Percentiles rank a stretch among this genome's conserved stretches.
phyloP scores from a whole-genome alignment of 2,329 filamentous ascomycete species.

The Lecanicillium sp. region DNA sequence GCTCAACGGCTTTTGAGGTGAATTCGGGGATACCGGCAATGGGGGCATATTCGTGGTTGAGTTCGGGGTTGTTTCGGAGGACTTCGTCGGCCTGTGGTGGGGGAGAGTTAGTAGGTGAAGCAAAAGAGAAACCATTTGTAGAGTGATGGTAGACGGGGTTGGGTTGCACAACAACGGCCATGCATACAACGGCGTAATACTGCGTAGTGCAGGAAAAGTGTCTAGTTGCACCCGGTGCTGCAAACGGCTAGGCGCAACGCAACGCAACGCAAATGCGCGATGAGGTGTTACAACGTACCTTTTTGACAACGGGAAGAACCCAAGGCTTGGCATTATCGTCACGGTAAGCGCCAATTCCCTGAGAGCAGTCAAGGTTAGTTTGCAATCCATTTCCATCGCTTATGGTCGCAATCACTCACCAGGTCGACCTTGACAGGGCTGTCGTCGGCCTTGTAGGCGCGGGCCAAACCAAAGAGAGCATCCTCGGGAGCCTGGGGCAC shows the following conservation, averaged over 20 bases:
- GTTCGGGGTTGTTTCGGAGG: constrained; percentile 75
- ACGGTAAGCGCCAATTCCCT: constrained; percentile 85
- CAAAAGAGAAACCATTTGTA: constrained; percentile 13
- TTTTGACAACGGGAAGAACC: constrained; percentile 92
- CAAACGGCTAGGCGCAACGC: no score
- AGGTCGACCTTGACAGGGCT: constrained; percentile 81
- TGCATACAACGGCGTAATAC: no score
- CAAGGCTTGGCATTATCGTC: constrained; percentile 95
- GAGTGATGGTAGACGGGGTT: neutral
- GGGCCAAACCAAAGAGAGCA: constrained; percentile 86
- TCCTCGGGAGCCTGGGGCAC: constrained; percentile 92
- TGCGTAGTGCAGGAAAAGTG: neutral
- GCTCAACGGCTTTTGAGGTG: constrained; percentile 81
- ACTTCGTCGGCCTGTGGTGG: constrained; percentile 71
- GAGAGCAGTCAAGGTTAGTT: constrained; percentile 3
- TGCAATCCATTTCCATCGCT: neutral
- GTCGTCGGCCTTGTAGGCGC: constrained; percentile 74
- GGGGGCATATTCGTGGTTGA: constrained; percentile 97
- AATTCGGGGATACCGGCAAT: constrained; percentile 84
- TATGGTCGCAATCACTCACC: constrained; percentile 40
- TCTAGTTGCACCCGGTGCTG: no score
- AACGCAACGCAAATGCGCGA: neutral
- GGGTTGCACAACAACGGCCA: neutral
- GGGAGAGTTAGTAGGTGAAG: constrained; percentile 9
- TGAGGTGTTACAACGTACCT: constrained; percentile 47